Evolutionary conservation across 2,329 filamentous ascomycete genomes (phyloP), one percentile per base, ranked within the genome.

Genomic region (Hypoxylon sp.): DNA sequence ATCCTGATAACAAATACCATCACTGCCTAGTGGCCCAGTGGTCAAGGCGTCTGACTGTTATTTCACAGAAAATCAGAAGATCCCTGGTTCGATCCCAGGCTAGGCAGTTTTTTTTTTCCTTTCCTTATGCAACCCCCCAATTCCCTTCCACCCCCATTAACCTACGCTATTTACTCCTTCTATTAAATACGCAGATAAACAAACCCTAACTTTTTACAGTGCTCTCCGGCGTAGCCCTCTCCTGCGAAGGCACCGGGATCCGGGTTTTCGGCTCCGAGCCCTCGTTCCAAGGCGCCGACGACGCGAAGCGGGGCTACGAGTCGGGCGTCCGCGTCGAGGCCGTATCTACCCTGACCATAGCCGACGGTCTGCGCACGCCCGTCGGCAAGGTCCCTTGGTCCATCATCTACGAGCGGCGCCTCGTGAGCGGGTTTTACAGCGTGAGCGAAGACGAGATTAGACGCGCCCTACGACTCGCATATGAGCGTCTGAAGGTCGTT

Each of bases 261-360:
- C 81, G 81, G 0, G 94, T 98, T 1, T 98, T 96, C 79, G 94
- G 94, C 19, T 91, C 94, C 0, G 96, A 98, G 82, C 95, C 96
- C 0, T 87, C 83, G 22, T 93, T 92, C 76, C 81, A 97, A 76
- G 94, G 94, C 53, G 94, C 90, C 0, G 94, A 98, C 81, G 95
- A 98, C 81, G 92, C 87, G 39, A 86, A 89, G 67, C 84, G 93
- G 1, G 93, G 93, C 0, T 86, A 95, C 33, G 86, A 86, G 57
- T 78, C 85, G 0, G 90, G 91, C 0, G 72, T 81, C 72, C 85
- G 94, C 11, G 85, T 98, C 42, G 83, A 87, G 70, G 79, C 78
- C 0, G 94, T 98, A 19, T 89, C 87, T 73, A 89, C 91, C 0
- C 84, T 95, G 14, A 98, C 95, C 0, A 90, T 98, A 37, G 95